A percentile compares a stretch with the other conserved stretches of the same genome.
Evolutionary conservation across 345 rosid species (phyloP).

Genomic region (Adansonia digitata): DNA sequence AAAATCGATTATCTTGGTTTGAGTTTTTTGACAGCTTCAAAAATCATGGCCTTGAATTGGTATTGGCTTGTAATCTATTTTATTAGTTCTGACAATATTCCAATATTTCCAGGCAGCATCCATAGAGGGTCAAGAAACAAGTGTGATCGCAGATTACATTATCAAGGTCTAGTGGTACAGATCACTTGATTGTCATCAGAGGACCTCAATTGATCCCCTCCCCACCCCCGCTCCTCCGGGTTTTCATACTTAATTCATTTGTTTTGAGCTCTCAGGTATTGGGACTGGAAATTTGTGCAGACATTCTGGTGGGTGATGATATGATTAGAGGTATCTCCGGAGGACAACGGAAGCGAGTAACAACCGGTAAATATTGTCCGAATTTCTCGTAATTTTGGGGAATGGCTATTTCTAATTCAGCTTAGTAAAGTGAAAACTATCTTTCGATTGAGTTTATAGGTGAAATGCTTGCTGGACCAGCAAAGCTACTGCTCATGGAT

Average conservation of each 20-base stretch:
- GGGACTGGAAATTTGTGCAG: background rate
- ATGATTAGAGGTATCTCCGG: conserved; percentile 71
- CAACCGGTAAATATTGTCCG: conserved; percentile 41
- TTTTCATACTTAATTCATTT: background rate
- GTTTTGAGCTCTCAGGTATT: background rate
- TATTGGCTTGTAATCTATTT: background rate
- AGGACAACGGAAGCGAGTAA: conserved; percentile 66
- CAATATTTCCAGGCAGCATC: conserved; percentile 40
- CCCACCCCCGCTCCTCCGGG: too few relatives aligned
- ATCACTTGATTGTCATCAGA: background rate
- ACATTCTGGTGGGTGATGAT: conserved; percentile 31
- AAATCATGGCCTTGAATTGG: background rate
- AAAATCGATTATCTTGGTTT: background rate
- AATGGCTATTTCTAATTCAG: background rate
- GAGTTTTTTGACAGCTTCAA: background rate
- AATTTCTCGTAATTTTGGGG: background rate
- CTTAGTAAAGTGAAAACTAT: background rate
- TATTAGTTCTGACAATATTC: background rate
- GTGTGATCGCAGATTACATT: conserved; percentile 47
- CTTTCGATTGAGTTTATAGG: conserved; percentile 26
- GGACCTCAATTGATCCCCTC: too few relatives aligned
- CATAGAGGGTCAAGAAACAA: conserved; percentile 43
- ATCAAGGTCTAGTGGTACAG: conserved; percentile 39
- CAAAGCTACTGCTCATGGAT: conserved; percentile 58
- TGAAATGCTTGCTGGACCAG: conserved; percentile 70